A percentile compares a stretch with the other conserved stretches of the same genome.
Evolutionary conservation across 1,139 yeast genomes (phyloP).

Genomic region (Blastobotrys indianensis): DNA sequence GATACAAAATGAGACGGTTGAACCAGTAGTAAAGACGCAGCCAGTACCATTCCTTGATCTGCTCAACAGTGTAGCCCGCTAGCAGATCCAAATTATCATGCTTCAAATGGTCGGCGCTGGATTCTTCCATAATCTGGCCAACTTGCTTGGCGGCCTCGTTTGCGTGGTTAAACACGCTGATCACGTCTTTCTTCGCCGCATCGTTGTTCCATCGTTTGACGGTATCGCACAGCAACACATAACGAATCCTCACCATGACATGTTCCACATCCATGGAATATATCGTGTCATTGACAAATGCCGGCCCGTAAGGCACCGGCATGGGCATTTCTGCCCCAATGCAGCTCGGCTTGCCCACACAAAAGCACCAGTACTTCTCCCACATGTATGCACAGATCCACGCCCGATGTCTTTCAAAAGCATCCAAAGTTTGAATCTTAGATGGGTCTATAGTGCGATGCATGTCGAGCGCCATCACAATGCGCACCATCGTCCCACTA

Average conservation of each 20-base stretch:
- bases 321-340: conserved; percentile 10
- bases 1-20: conserved; percentile 75
- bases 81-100: not conserved
- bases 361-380: conserved; percentile 18
- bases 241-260: conserved; percentile 1
- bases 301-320: conserved; percentile 9
- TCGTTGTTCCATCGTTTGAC: not conserved
- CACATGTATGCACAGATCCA: conserved; percentile 17
- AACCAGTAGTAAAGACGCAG: conserved; percentile 47
- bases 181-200: not conserved
- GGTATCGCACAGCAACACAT: conserved; percentile 2
- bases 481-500: conserved; percentile 16
- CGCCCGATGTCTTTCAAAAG: conserved; percentile 18
- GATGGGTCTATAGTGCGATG: conserved; percentile 17
- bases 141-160: conserved; percentile 1
- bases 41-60: conserved; percentile 15
- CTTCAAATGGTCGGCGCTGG: conserved; percentile 2
- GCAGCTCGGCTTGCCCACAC: conserved; percentile 16
- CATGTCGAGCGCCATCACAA: conserved; percentile 16
- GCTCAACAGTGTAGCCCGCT: not conserved
- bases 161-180: conserved; percentile 1
- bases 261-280: conserved; percentile 12
- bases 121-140: not conserved
- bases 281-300: conserved; percentile 5
- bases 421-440: conserved; percentile 8